A percentile compares a stretch with the other conserved stretches of the same genome.
Evolutionary conservation across 2,329 filamentous ascomycete genomes (phyloP).

Genomic region (Colletotrichum ledebouriae): DNA sequence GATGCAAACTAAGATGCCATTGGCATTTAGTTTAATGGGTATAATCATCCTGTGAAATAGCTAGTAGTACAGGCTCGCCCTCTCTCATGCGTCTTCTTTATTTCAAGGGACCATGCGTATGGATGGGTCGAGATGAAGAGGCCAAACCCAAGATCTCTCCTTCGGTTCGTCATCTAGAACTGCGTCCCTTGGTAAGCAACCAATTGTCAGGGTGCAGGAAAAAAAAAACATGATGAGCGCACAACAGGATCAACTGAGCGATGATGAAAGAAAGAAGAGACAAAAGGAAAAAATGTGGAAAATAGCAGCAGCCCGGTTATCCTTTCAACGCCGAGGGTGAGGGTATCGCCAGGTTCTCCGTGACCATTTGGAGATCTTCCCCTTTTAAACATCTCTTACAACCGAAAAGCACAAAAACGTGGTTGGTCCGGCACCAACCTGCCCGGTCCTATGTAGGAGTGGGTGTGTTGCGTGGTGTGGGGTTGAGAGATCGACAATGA

Average conservation of each 20-base stretch:
- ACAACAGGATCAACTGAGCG: slow-evolving; percentile 16
- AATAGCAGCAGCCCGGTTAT: slow-evolving; percentile 19
- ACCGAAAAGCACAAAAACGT: slow-evolving; percentile 20
- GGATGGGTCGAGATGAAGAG: slow-evolving; percentile 15
- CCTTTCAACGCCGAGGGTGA: slow-evolving; percentile 41
- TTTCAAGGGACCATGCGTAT: slow-evolving; percentile 6
- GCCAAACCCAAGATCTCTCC: no score
- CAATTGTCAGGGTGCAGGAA: not conserved
- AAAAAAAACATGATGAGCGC: slow-evolving; percentile 25
- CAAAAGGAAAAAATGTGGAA: not conserved
- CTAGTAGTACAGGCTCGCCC: slow-evolving; percentile 39
- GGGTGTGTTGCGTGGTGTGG: slow-evolving; percentile 14
- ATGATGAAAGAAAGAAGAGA: not conserved
- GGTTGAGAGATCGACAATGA: slow-evolving; percentile 32
- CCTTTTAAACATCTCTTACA: slow-evolving; percentile 30
- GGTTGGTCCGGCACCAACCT: slow-evolving; percentile 33
- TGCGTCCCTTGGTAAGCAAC: slow-evolving; percentile 18
- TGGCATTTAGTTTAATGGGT: slow-evolving; percentile 36
- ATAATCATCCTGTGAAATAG: slow-evolving; percentile 38
- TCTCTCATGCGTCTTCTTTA: not conserved
- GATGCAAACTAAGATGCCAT: slow-evolving; percentile 32
- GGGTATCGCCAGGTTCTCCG: slow-evolving; percentile 43
- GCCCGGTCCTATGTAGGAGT: slow-evolving; percentile 11
- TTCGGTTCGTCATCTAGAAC: slow-evolving; percentile 29
- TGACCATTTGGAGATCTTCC: slow-evolving; percentile 38